phyloP scores from a whole-genome alignment of 2,329 filamentous ascomycete genomes.

The Paecilomyces fulvus region DNA sequence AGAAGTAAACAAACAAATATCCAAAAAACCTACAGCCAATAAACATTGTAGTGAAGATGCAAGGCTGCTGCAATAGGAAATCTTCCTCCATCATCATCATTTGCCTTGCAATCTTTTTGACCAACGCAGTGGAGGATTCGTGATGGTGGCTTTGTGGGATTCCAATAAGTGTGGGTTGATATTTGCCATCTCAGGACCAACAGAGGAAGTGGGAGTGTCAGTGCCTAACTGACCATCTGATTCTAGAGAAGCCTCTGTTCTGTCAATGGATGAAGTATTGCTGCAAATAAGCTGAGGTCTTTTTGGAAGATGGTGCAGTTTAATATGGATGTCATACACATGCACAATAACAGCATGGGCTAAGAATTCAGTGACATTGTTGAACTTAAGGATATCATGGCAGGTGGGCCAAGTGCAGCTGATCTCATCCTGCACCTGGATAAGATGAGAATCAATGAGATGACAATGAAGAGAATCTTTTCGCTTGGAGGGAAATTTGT shows the following conservation, averaged over 20 bases:
- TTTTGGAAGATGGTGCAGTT: too few species aligned
- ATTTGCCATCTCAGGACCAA: conserved; percentile 9
- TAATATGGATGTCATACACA: too few species aligned
- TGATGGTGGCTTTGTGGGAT: neutral
- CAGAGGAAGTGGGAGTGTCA: conserved; percentile 10
- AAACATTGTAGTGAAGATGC: too few species aligned
- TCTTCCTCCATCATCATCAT: neutral
- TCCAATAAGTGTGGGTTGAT: conserved; percentile 10
- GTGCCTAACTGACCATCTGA: conserved; percentile 6
- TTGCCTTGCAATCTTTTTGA: conserved; percentile 1
- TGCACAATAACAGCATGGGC: too few species aligned
- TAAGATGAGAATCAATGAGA: conserved; percentile 16
- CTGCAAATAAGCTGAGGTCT: conserved; percentile 2
- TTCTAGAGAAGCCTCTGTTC: conserved; percentile 6
- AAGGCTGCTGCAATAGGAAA: neutral
- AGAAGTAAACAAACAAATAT: too few species aligned
- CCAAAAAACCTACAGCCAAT: too few species aligned
- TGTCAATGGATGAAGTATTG: conserved; percentile 5
- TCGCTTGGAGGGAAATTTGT: conserved; percentile 15
- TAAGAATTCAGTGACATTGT: too few species aligned
- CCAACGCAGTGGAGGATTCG: neutral
- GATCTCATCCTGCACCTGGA: conserved; percentile 5
- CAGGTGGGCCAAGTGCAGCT: too few species aligned
- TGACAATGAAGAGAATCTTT: conserved; percentile 16
- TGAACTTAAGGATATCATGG: too few species aligned